These are phyloP conservation scores for Trichoderma citrinoviride DNA, from an alignment of 2,329 filamentous ascomycete genomes.

Conservation along the genomic window DNA sequence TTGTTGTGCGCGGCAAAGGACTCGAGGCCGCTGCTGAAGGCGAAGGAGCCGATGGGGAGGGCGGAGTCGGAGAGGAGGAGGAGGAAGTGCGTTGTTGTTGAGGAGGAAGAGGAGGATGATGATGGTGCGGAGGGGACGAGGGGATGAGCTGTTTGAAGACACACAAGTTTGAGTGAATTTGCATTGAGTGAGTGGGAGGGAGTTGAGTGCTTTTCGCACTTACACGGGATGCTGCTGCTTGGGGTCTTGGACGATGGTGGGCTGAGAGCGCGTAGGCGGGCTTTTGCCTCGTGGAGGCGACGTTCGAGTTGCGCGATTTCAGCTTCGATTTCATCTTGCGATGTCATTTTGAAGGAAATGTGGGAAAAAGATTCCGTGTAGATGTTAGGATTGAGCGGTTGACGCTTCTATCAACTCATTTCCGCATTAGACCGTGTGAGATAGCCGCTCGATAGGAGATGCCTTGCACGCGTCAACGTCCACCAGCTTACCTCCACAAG, in stretches of 20 bases:
- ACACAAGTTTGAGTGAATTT: background rate
- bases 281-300: constrained; percentile 44
- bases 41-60: constrained; percentile 80
- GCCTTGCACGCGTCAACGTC: background rate
- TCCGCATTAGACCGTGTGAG: constrained; percentile 11
- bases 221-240: background rate
- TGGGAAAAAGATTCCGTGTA: constrained; percentile 1
- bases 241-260: background rate
- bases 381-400: background rate
- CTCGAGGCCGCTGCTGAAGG: constrained; percentile 79
- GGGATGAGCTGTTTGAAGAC: background rate
- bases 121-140: background rate
- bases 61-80: constrained; percentile 79
- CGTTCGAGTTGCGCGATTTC: constrained; percentile 60
- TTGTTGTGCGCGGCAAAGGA: constrained; percentile 74
- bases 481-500: background rate
- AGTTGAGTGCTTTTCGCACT: background rate
- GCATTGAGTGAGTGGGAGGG: background rate
- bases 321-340: constrained; percentile 39
- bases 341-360: constrained; percentile 21
- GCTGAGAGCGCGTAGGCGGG: constrained; percentile 39
- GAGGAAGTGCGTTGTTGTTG: constrained; percentile 60
- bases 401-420: background rate
- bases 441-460: background rate
- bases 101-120: constrained; percentile 27